These are phyloP conservation scores for Lasiosphaeris hirsuta DNA, from an alignment of 495 filamentous ascomycete species.

Conservation along the genomic window DNA sequence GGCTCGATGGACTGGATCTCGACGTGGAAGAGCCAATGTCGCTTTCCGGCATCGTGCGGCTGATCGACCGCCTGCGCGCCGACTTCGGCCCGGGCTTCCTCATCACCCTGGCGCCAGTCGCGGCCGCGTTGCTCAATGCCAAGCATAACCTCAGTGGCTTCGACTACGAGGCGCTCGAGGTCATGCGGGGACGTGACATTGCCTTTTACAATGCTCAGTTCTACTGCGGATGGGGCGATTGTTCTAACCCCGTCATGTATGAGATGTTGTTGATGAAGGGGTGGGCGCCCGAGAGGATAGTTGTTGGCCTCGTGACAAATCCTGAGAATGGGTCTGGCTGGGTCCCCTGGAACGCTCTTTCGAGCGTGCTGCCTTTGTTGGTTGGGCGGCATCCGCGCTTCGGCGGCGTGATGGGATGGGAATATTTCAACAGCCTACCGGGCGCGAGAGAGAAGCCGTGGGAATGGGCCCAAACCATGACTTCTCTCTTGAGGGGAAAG, in stretches of 20 bases:
- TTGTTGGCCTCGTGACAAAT: conserved; percentile 73
- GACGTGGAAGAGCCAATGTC: conserved; percentile 83
- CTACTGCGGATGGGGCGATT: conserved; percentile 78
- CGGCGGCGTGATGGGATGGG: conserved; percentile 85
- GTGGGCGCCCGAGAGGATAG: conserved; percentile 67
- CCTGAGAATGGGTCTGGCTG: conserved; percentile 61
- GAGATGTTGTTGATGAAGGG: conserved; percentile 74
- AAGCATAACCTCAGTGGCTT: conserved; percentile 68
- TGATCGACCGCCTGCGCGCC: conserved; percentile 70
- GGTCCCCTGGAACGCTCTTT: conserved; percentile 35
- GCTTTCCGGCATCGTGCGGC: conserved; percentile 61
- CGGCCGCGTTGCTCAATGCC: conserved; percentile 59
- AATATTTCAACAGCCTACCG: conserved; percentile 74
- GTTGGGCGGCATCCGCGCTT: conserved; percentile 44
- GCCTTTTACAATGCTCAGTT: conserved; percentile 84
- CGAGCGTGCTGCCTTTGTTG: conserved; percentile 35
- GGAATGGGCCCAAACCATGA: conserved; percentile 61
- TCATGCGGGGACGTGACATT: conserved; percentile 60
- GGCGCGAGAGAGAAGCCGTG: conserved; percentile 58
- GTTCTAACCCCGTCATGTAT: conserved; percentile 53
- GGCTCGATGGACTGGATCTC: conserved; percentile 73
- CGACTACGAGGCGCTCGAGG: conserved; percentile 68
- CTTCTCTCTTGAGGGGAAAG: conserved; percentile 26
- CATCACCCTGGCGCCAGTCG: conserved; percentile 77
- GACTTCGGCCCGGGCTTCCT: conserved; percentile 71